phyloP scores from a whole-genome alignment of 148 eudicot genomes.

The Arctostaphylos glauca region DNA sequence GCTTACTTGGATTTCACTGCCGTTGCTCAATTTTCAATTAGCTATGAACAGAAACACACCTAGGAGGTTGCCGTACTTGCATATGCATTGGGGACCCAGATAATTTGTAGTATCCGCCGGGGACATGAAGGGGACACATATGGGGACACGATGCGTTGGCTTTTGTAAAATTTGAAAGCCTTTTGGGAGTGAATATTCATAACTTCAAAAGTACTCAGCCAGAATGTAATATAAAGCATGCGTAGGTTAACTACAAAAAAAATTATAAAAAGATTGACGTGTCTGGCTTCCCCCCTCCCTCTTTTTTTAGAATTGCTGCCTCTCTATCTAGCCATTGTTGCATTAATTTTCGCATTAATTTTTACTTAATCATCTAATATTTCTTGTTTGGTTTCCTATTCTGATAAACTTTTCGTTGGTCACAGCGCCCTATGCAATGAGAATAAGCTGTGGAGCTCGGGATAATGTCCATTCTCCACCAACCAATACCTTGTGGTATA shows the following conservation, averaged over 20 bases:
- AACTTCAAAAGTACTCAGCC: background rate
- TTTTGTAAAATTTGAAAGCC: background rate
- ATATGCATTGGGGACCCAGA: too few species aligned
- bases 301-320: too few species aligned
- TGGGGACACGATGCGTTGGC: background rate
- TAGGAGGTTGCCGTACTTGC: background rate
- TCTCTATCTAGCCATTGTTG: background rate
- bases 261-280: too few species aligned
- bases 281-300: too few species aligned
- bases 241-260: background rate
- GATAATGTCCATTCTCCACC: constrained; percentile 54
- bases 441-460: constrained; percentile 94
- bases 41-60: background rate
- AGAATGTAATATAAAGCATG: background rate
- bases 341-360: background rate
- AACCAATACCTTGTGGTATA: constrained; percentile 79
- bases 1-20: background rate
- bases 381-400: background rate
- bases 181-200: background rate
- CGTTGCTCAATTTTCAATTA: background rate
- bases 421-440: constrained; percentile 79
- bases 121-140: background rate
- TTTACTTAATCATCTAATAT: background rate
- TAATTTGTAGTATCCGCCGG: background rate
- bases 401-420: background rate